phyloP scores from a whole-genome alignment of 805 yeast genomes.

The Ascoidea asiatica region DNA sequence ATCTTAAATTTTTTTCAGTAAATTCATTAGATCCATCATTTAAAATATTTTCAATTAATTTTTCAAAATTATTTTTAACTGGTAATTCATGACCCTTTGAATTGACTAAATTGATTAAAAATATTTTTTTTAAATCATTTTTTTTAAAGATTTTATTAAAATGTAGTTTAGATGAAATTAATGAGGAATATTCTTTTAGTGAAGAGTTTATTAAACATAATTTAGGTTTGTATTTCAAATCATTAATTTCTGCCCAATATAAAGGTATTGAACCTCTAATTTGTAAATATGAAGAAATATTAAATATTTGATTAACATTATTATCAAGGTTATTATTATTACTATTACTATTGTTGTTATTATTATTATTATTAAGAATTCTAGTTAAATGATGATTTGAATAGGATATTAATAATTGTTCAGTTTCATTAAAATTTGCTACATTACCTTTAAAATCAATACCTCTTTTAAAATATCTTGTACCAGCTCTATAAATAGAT shows the following conservation, averaged over 20 bases:
- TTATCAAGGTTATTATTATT: neutral
- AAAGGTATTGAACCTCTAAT: constrained; percentile 97
- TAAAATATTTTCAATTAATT: constrained; percentile 33
- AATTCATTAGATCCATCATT: neutral
- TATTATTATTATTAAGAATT: constrained; percentile 1
- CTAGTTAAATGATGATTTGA: constrained; percentile 17
- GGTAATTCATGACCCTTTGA: constrained; percentile 86
- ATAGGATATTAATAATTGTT: constrained; percentile 60
- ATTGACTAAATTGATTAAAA: constrained; percentile 81
- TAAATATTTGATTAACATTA: neutral
- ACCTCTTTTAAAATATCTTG: constrained; percentile 93
- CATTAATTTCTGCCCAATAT: constrained; percentile 90
- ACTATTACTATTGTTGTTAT: neutral
- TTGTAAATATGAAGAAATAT: constrained; percentile 51
- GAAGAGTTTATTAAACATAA: too few relatives aligned
- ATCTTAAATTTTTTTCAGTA: constrained; percentile 27
- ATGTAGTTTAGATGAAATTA: constrained; percentile 62
- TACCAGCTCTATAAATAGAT: constrained; percentile 75
- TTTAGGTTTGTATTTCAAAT: constrained; percentile 74
- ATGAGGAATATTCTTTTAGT: constrained; percentile 37
- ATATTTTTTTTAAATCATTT: constrained; percentile 68
- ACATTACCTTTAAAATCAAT: constrained; percentile 76
- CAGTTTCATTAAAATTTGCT: constrained; percentile 87
- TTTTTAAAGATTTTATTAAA: constrained; percentile 46
- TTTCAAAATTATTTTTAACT: constrained; percentile 74